Evolutionary conservation across 768 basidiomycete species (phyloP), one percentile per base, ranked within the genome.

Genomic region (Lactifluus echinatus): DNA sequence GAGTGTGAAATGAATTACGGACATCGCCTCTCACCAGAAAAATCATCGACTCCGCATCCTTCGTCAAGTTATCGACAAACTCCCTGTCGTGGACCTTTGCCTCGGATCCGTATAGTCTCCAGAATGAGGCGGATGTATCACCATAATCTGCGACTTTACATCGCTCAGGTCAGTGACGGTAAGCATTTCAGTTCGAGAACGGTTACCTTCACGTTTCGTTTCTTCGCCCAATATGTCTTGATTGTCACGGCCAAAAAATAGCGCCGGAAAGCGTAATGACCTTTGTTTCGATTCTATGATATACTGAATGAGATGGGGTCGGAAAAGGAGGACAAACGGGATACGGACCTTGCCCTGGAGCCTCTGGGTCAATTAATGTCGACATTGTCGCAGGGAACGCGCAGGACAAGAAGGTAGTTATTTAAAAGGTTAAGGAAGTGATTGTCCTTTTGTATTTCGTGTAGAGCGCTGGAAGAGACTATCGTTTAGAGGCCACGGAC

Each of bases 11-110:
- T 2, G 21, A 3, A 10, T 4, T 34, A 34, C n/a, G 11, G 2
- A 19, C 6, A 6, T 37, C 24, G n/a, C 12, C 3, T n/a, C 63
- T 47, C 50, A 64, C 63, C 47, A 64, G 24, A 19, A 64, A 31
- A 8, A 63, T 40, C 52, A 64, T 63, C 8, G 55, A 63, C 12
- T 49, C 36, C 19, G 53, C 61, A 33, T 64, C 50, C 8, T 59
- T 48, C 24, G 21, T 55, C 39, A 63, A 44, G 23, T 44, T 62
- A 0, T 64, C 49, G 21, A 62, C 39, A 14, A 63, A 19, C 23
- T 53, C 45, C 17, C n/a, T 40, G 44, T 63, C 62, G 21, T 50
- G 17, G 19, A 2, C 34, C 21, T 55, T 39, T 12, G 62, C 56
- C 26, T 63, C 62, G 10, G 47, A 49, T 8, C 4, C 26, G 26